A percentile compares a stretch with the other conserved stretches of the same genome.
Conservation (phyloP, 345 rosid species). For the Eucalyptus sp. region DNA sequence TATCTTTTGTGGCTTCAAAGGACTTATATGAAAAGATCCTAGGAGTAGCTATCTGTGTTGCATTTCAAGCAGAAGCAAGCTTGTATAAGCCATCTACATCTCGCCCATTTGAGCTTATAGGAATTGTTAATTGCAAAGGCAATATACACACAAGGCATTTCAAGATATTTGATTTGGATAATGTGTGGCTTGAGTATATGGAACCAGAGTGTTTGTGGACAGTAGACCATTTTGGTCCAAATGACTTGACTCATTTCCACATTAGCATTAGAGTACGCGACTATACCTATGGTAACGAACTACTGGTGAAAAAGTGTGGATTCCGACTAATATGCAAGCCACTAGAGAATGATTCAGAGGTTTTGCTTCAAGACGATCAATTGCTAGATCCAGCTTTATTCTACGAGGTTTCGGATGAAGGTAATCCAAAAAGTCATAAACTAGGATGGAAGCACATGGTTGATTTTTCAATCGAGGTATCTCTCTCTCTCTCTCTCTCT, state of each 20-base stretch:
- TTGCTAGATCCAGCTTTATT: neutral
- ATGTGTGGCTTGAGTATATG: neutral
- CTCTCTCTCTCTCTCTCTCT: too few species aligned
- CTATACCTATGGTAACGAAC: too few species aligned
- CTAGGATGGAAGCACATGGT: too few species aligned
- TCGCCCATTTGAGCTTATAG: rapidly evolving
- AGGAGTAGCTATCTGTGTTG: neutral
- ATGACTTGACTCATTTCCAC: neutral
- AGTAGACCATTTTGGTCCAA: neutral
- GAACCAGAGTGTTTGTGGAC: rapidly evolving
- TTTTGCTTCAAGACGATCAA: neutral
- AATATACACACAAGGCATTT: too few species aligned
- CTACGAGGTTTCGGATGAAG: neutral
- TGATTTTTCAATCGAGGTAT: too few species aligned
- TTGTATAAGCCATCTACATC: rapidly evolving
- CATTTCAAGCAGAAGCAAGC: too few species aligned
- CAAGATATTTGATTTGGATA: neutral
- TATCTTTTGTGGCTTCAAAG: neutral
- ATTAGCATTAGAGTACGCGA: neutral
- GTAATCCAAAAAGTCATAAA: neutral
- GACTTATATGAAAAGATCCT: neutral
- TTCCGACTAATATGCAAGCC: neutral
- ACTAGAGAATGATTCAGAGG: neutral
- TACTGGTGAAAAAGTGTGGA: neutral
- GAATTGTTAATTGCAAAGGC: neutral